These are phyloP conservation scores for Pleurotus sapidus DNA, from an alignment of 768 basidiomycete species.

Conservation along the genomic window DNA sequence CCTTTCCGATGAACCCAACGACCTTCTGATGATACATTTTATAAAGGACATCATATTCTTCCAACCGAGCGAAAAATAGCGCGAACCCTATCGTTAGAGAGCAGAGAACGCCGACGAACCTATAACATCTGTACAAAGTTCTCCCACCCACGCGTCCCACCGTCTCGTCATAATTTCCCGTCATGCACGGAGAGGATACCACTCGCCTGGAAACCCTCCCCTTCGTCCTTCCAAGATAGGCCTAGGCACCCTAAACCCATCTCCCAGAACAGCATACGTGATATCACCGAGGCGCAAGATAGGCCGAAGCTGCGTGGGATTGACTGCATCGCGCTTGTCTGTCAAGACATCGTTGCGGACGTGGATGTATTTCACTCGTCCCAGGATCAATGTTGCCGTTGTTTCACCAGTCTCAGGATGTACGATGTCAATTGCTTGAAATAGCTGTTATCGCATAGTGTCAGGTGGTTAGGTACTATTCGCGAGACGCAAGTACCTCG, in stretches of 20 bases:
- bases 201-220: conserved; percentile 54
- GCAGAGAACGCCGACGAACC: no score
- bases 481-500: conserved; percentile 27
- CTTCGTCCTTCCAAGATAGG: conserved; percentile 47
- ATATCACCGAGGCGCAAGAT: conserved; percentile 54
- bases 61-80: no score
- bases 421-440: conserved; percentile 38
- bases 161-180: not conserved
- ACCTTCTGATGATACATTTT: no score
- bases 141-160: no score
- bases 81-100: no score
- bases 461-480: conserved; percentile 21
- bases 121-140: no score
- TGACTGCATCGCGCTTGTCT: conserved; percentile 33
- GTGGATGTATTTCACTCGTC: conserved; percentile 54
- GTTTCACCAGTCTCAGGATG: conserved; percentile 32
- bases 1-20: no score
- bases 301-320: conserved; percentile 45
- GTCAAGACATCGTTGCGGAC: conserved; percentile 53
- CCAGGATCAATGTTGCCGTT: conserved; percentile 44
- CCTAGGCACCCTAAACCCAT: conserved; percentile 57
- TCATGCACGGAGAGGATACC: conserved; percentile 20
- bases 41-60: no score
- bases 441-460: conserved; percentile 27
- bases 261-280: conserved; percentile 35